Percentiles rank a stretch among this genome's conserved stretches.
Conservation (phyloP, 73 alveolate species). For the Paramecium caudatum region DNA sequence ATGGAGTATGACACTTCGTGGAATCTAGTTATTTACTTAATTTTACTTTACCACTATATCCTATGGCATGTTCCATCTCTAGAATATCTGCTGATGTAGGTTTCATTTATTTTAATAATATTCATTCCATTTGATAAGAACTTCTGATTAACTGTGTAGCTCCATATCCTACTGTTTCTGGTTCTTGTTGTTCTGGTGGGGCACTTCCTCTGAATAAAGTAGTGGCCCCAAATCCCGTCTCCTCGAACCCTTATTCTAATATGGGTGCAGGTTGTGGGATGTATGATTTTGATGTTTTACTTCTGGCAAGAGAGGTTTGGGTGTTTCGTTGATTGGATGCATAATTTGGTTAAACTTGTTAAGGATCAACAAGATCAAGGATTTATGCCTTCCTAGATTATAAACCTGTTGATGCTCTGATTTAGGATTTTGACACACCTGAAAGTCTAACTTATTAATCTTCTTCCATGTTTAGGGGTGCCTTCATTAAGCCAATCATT, state of each 20-base stretch:
- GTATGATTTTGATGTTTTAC: constrained; percentile 14
- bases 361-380: constrained; percentile 51
- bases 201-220: constrained; percentile 57
- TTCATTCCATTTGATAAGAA: constrained; percentile 55
- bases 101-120: constrained; percentile 35
- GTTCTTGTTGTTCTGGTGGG: constrained; percentile 14
- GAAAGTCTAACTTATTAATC: not conserved
- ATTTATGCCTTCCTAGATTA: constrained; percentile 33
- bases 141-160: constrained; percentile 45
- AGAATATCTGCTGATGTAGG: constrained; percentile 78
- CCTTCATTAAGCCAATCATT: constrained; percentile 59
- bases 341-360: constrained; percentile 4
- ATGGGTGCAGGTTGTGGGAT: constrained; percentile 7
- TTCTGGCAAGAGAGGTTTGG: constrained; percentile 31
- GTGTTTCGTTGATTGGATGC: constrained; percentile 51
- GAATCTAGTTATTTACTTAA: constrained; percentile 73
- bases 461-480: constrained; percentile 14
- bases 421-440: constrained; percentile 7
- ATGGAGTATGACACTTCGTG: constrained; percentile 87
- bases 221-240: constrained; percentile 53
- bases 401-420: not conserved
- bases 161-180: not conserved
- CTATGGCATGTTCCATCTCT: constrained; percentile 97
- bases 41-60: constrained; percentile 87
- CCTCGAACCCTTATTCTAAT: not conserved